Evolutionary conservation across 805 yeast species (phyloP), one percentile per base, ranked within the genome.

Genomic region (Wickerhamomyces bovis): DNA sequence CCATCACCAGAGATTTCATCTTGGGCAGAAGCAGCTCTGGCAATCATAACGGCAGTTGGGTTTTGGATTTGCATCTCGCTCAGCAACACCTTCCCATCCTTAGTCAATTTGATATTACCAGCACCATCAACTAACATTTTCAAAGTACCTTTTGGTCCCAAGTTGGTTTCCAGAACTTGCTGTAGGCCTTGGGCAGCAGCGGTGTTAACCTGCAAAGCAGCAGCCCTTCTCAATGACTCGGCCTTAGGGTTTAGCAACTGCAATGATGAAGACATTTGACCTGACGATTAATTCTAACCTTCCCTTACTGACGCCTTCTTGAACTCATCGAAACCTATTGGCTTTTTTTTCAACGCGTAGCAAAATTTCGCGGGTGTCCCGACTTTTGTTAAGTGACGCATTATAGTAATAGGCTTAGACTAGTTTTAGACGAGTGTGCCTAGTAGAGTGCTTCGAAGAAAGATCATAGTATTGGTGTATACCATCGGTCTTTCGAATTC

Each of bases 1-100:
- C 99, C 99, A 68, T 94, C 99, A 43, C 99, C 99, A n/a, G 98
- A 87, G 63, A 94, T 89, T 67, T 94, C 99, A 66, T 94, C 99
- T 69, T 94, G 99, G 0, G 99, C 97, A 41, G 96, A 81, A 43
- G 99, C 99, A 13, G 98, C 99, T 54, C 98, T 78, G 3, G 99
- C 96, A 69, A 85, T 85, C 86, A 85, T 80, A 31, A 85, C 86
- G 0, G 95, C 95, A 4, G 95, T 86, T 11, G 95, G 95, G 52
- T 85, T 82, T 64, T 86, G 94, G 67, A 92, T 92, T 70, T 94
- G 99, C 99, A 94, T 94, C 64, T 94, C 99, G 38, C 86, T 79
- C 49, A 94, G 73, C 47, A 94, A 72, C 8, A 94, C 97, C 63
- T 92, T 90, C 44, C 99, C 99, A 66, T 94, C 99, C 63, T 94